A percentile compares a stretch with the other conserved stretches of the same genome.
Evolutionary conservation across 2,329 filamentous ascomycete species (phyloP).

Genomic region (Cladophialophora carrionii): DNA sequence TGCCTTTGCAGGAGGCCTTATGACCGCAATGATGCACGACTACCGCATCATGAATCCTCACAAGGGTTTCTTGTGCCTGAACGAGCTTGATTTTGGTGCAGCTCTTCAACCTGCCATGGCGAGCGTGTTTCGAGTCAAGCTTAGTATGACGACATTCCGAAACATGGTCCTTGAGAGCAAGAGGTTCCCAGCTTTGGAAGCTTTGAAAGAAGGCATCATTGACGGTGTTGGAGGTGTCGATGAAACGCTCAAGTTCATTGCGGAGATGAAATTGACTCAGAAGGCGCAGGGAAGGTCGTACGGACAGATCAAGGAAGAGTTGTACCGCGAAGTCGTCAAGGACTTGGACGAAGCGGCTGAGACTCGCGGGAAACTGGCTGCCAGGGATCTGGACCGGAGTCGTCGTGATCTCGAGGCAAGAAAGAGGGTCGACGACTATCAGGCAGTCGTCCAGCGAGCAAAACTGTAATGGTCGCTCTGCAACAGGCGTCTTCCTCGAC

Average conservation of each 20-base stretch:
- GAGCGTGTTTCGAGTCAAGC: constrained; percentile 72
- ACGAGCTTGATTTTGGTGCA: constrained; percentile 79
- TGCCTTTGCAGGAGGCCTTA: constrained; percentile 78
- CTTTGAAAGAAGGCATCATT: constrained; percentile 68
- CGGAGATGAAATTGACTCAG: constrained; percentile 60
- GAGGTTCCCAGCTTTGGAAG: constrained; percentile 66
- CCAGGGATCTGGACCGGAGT: constrained; percentile 51
- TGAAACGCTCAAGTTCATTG: constrained; percentile 64
- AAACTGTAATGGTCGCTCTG: constrained; percentile 45
- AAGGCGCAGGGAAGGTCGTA: constrained; percentile 71
- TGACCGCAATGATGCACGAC: constrained; percentile 80
- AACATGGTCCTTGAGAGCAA: constrained; percentile 72
- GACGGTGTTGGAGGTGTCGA: constrained; percentile 69
- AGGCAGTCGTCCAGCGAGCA: constrained; percentile 49
- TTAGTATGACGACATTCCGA: constrained; percentile 60
- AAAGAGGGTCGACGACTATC: constrained; percentile 57
- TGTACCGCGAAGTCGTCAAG: constrained; percentile 69
- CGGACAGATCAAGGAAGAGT: constrained; percentile 71
- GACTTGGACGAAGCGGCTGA: constrained; percentile 54
- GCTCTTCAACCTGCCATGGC: constrained; percentile 75
- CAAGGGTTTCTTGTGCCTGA: constrained; percentile 75
- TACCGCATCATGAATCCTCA: constrained; percentile 75
- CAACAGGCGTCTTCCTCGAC: background rate
- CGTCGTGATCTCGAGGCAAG: constrained; percentile 50
- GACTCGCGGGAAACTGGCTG: constrained; percentile 51